Evolutionary conservation across 2,329 filamentous ascomycete genomes (phyloP).

Genomic region (Neopestalotiopsis clavispora): DNA sequence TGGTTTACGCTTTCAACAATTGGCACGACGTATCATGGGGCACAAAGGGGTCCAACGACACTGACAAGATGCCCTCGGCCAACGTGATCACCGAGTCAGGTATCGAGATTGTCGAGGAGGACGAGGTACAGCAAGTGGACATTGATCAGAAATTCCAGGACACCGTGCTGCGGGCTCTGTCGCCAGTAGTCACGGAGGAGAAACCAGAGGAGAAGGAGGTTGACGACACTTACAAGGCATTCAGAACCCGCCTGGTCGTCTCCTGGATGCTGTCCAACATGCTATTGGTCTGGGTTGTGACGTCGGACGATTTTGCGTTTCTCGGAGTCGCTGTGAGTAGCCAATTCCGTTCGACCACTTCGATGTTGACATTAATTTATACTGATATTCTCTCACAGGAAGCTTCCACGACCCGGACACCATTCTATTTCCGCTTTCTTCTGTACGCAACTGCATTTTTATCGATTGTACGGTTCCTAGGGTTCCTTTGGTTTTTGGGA

Average conservation of each 20-base stretch:
- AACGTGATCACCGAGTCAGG: slow-evolving; percentile 86
- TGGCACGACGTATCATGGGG: slow-evolving; percentile 99
- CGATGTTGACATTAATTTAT: neutral
- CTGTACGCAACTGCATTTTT: slow-evolving; percentile 87
- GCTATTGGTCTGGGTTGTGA: slow-evolving; percentile 83
- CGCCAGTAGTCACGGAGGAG: slow-evolving; percentile 77
- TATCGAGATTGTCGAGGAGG: slow-evolving; percentile 91
- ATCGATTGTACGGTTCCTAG: slow-evolving; percentile 86
- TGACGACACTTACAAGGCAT: slow-evolving; percentile 98
- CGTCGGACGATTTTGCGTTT: slow-evolving; percentile 80
- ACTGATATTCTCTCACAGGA: slow-evolving; percentile 53
- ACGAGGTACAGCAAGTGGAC: slow-evolving; percentile 88
- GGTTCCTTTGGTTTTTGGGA: slow-evolving; percentile 93
- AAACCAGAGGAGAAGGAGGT: slow-evolving; percentile 86
- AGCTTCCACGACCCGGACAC: slow-evolving; percentile 74
- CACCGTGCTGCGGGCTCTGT: slow-evolving; percentile 91
- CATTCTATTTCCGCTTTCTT: slow-evolving; percentile 88
- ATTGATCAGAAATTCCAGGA: slow-evolving; percentile 97
- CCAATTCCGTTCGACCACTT: neutral
- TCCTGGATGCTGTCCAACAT: slow-evolving; percentile 96
- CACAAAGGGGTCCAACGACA: slow-evolving; percentile 98
- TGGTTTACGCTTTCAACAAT: slow-evolving; percentile 99
- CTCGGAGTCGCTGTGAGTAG: slow-evolving; percentile 85
- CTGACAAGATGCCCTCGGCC: slow-evolving; percentile 88
- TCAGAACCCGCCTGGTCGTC: slow-evolving; percentile 95